phyloP scores from a whole-genome alignment of 1,139 yeast genomes.

The Pichiaceae sp. region DNA sequence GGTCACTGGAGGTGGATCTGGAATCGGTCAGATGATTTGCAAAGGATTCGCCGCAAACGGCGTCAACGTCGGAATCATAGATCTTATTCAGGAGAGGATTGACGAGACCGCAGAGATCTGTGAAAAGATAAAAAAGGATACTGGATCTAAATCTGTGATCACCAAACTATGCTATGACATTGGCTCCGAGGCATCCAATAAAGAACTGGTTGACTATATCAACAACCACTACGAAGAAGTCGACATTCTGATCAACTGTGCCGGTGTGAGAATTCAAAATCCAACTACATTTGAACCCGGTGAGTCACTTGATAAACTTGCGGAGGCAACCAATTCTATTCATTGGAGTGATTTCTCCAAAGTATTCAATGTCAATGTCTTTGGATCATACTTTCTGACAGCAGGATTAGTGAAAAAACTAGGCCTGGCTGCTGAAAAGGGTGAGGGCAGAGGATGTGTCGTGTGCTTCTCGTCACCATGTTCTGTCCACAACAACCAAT shows the following conservation, averaged over 20 bases:
- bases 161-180: slow-evolving; percentile 15
- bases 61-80: slow-evolving; percentile 16
- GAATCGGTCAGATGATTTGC: slow-evolving; percentile 16
- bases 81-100: slow-evolving; percentile 12
- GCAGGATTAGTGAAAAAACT: slow-evolving; percentile 14
- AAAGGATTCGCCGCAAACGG: slow-evolving; percentile 15
- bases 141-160: slow-evolving; percentile 9
- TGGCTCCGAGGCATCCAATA: slow-evolving; percentile 14
- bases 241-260: slow-evolving; percentile 16
- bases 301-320: slow-evolving; percentile 13
- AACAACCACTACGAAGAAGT: slow-evolving; percentile 12
- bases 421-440: slow-evolving; percentile 14
- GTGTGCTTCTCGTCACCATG: slow-evolving; percentile 16
- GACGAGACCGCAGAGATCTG: slow-evolving; percentile 11
- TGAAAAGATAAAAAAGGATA: slow-evolving; percentile 10
- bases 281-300: slow-evolving; percentile 12
- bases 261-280: slow-evolving; percentile 16
- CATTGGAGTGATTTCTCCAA: slow-evolving; percentile 14
- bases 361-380: slow-evolving; percentile 16
- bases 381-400: slow-evolving; percentile 17
- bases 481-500: slow-evolving; percentile 16
- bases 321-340: slow-evolving; percentile 14
- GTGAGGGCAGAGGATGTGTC: slow-evolving; percentile 17
- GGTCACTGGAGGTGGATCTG: slow-evolving; percentile 16
- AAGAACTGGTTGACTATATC: slow-evolving; percentile 11